Evolutionary conservation across 2,329 filamentous ascomycete genomes (phyloP), one percentile per base, ranked within the genome.

Genomic region (Aspergillus tanneri): DNA sequence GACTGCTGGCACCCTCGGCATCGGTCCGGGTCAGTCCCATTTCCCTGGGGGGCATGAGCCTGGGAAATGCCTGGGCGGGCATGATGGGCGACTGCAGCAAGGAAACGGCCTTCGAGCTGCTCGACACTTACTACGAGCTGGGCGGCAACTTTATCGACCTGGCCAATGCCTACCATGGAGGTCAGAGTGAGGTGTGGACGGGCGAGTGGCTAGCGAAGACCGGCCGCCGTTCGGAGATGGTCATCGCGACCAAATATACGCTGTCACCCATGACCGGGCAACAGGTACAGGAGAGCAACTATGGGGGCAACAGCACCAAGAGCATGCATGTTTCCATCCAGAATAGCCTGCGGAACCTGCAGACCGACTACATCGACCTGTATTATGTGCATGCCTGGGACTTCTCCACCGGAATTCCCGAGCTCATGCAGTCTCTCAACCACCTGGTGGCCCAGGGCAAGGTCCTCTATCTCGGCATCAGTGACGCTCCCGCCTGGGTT

Each of bases 341-440:
- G 1, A 56, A 49, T 0, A 60, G 53, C 5, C 51, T 72, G 12
- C 53, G 54, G 10, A 67, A 66, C n/a, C 53, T 72, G 2, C 55
- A 64, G 46, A 70, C 68, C 0, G 39, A 27, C 21, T 72, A 72
- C 25, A 62, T 72, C 25, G 70, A 72, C 49, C n/a, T 72, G 8
- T 53, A 66, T 23, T 69, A 66, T 42, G 59, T 70, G 2, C 68
- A 71, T 37, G 65, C 46, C 37, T 88, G 84, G 83, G 85, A 88
- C 62, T 85, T 76, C 59, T 81, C 77, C n/a, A 82, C 81, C 19
- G 78, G 77, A 0, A 81, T 87, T 39, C 74, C 79, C 0, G 84
- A 88, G 60, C 43, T 88, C 37, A 88, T 88, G 85, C 82, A 87
- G 45, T 75, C 75, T 1, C 72, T 88, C 12, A 84, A 88, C 60